These are phyloP conservation scores for Austropuccinia psidii DNA, from an alignment of 1,284 basidiomycete genomes.

Conservation along the genomic window DNA sequence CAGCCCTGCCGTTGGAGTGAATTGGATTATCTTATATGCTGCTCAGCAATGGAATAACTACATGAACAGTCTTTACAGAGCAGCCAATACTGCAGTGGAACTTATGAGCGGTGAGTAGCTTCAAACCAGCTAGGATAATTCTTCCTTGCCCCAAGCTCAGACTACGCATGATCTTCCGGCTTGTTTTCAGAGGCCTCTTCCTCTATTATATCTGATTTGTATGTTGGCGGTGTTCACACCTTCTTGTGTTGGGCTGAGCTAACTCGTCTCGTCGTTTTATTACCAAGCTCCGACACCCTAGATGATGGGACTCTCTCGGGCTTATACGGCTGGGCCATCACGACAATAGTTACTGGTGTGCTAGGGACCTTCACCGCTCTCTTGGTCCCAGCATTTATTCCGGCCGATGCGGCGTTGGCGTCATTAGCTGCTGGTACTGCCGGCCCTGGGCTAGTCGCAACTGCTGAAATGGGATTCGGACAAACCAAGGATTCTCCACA, in stretches of 20 bases:
- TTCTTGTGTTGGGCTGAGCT: neutral
- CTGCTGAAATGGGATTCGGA: neutral
- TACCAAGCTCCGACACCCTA: neutral
- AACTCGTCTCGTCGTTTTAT: neutral
- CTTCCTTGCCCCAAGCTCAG: neutral
- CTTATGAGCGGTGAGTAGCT: constrained; percentile 7
- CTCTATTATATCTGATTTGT: constrained; percentile 28
- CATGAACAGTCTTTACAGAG: constrained; percentile 32
- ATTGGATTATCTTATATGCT: constrained; percentile 34
- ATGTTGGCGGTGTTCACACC: too few species aligned
- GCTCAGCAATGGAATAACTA: constrained; percentile 33
- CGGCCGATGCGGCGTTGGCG: constrained; percentile 11
- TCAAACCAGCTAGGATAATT: neutral
- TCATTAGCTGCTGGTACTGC: neutral
- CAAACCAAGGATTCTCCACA: neutral
- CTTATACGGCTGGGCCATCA: constrained; percentile 22
- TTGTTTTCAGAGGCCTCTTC: constrained; percentile 5
- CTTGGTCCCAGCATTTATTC: constrained; percentile 14
- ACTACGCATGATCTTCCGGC: neutral
- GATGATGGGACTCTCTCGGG: neutral
- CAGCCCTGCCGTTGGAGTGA: constrained; percentile 31
- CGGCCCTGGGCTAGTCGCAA: neutral
- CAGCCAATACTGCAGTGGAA: constrained; percentile 12
- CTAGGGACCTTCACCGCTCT: constrained; percentile 12
- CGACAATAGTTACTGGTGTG: constrained; percentile 20